Base-by-base conservation (phyloP, 306 rosid species). In the Citrullus colocynthis region DNA sequence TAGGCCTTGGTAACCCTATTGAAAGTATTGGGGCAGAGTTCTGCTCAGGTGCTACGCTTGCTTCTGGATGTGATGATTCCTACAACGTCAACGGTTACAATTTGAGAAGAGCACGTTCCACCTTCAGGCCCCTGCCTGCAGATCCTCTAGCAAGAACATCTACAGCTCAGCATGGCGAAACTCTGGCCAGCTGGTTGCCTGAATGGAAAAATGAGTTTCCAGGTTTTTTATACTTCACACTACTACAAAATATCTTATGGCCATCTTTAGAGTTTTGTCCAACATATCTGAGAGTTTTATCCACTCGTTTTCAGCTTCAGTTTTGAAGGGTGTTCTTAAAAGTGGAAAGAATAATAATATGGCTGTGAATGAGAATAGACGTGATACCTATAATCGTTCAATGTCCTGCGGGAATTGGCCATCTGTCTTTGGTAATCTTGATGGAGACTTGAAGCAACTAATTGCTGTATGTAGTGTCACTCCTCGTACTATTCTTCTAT, bases 181-280 rank as follows among this genome's bases (percentile, higher is more conserved):
- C 91, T 67, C 74, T 80, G 85, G 81, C 84, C 20, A 86, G 81
- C 82, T 88, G 91, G 92, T 21, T 64, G 74, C 81, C 92, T 48
- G 96, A 88, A 55, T 92, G 95, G 97, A 94, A 92, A 85, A 95
- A 80, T 78, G 97, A 95, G 87, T 95, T 95, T 86, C 97, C 97
- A 52, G 88, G 98, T 92, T 66, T 18, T 58, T 24, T 49, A 48
- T 82, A 39, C 56, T 58, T 24, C 6, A 51, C 51, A 18, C 61
- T 55, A 28, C 36, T 66, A 37, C 30, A 18, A 28, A 14, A 17
- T 39, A n/a, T 48, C 56, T 18, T 7, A 7, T 37, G 70, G 21
- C 36, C 56, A 42, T 79, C 30, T 63, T 49, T 80, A 12, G 24
- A 61, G 80, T 64, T 63, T 32, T 21, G 69, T 39, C 24, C 24